Percentiles rank a stretch among this genome's conserved stretches.
Conservation (phyloP, 2,329 filamentous ascomycete species). For the Aspergillus ochraceus region DNA sequence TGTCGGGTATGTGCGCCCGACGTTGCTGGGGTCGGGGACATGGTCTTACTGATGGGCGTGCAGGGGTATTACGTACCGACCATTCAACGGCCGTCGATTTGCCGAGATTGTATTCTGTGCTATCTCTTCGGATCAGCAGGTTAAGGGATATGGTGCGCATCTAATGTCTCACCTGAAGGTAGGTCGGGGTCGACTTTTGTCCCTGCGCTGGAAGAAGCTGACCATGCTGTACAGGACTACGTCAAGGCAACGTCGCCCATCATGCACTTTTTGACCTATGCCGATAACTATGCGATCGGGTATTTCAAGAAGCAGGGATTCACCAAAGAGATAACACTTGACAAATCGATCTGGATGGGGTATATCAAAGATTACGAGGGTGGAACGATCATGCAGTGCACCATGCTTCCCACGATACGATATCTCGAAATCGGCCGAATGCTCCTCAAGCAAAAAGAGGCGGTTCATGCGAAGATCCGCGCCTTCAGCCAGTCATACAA, state of each 20-base stretch:
- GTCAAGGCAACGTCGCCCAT: constrained; percentile 95
- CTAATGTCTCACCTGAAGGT: constrained; percentile 95
- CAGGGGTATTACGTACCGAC: constrained; percentile 93
- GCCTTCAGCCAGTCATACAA: constrained; percentile 87
- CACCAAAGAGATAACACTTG: constrained; percentile 95
- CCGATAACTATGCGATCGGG: constrained; percentile 97
- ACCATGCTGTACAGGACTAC: constrained; percentile 61
- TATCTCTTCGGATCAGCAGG: constrained; percentile 95
- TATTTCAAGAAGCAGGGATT: constrained; percentile 99
- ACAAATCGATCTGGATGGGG: constrained; percentile 93
- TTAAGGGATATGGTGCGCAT: constrained; percentile 97
- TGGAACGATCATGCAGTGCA: constrained; percentile 98
- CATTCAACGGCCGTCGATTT: constrained; percentile 87
- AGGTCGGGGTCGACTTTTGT: constrained; percentile 4
- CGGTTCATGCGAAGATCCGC: constrained; percentile 90
- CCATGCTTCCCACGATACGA: constrained; percentile 90
- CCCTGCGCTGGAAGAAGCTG: not conserved
- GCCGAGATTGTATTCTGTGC: constrained; percentile 99
- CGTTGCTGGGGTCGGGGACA: not conserved
- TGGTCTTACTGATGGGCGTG: constrained; percentile 16
- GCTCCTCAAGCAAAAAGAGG: constrained; percentile 96
- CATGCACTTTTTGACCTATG: constrained; percentile 98
- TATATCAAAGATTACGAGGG: constrained; percentile 99
- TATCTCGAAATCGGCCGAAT: constrained; percentile 92
- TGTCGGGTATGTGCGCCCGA: constrained; percentile 56